phyloP scores from a whole-genome alignment of 352 stramenopile genomes.

The Elongisporangium undulatum region DNA sequence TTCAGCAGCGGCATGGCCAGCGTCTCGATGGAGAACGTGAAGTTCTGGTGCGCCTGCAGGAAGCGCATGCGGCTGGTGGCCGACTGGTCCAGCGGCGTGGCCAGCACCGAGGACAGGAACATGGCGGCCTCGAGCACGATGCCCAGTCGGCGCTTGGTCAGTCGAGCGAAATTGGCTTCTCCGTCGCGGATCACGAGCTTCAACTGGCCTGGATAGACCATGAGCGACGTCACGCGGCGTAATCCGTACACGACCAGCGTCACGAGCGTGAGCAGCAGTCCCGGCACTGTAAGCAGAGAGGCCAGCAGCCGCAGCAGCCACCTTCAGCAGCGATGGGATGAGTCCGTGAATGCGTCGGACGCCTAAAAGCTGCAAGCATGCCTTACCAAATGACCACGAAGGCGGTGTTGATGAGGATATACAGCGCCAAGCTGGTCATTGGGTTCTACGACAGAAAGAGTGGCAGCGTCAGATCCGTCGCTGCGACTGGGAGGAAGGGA shows the following conservation, averaged over 20 bases:
- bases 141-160: constrained; percentile 57
- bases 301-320: constrained; percentile 47
- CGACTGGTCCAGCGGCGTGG: constrained; percentile 23
- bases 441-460: constrained; percentile 41
- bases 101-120: constrained; percentile 54
- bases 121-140: constrained; percentile 22
- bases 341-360: too few relatives aligned
- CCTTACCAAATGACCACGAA: constrained; percentile 55
- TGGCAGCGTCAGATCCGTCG: not conserved
- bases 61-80: constrained; percentile 35
- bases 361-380: too few relatives aligned
- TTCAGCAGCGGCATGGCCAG: constrained; percentile 53
- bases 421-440: constrained; percentile 40
- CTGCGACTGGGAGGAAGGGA: not conserved
- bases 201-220: constrained; percentile 74
- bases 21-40: constrained; percentile 59
- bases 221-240: constrained; percentile 45
- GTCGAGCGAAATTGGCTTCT: constrained; percentile 67
- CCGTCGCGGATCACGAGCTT: constrained; percentile 74
- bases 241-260: constrained; percentile 23
- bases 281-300: constrained; percentile 42
- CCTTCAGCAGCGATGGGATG: constrained; percentile 11
- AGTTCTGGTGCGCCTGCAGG: constrained; percentile 63
- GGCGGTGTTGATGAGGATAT: constrained; percentile 44
- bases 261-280: constrained; percentile 44